Conservation (phyloP, 129 eudicot genomes). For the Chrysanthemum lavandulifolium region DNA sequence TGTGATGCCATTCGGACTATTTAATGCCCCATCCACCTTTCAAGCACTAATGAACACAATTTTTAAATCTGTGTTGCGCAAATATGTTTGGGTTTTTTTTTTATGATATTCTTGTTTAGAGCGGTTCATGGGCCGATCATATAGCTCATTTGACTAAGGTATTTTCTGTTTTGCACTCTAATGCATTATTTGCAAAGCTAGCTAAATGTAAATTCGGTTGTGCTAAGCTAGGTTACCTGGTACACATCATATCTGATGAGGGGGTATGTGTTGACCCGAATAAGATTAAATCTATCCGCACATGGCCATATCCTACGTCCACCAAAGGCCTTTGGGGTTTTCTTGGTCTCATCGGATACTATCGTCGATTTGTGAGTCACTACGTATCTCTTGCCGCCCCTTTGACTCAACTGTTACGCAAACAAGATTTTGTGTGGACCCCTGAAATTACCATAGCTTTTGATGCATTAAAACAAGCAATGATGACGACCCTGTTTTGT, state of each 20-base stretch:
- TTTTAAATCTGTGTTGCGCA: too few relatives aligned
- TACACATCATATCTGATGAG: background rate
- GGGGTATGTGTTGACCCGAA: background rate
- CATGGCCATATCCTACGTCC: background rate
- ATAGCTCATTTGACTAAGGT: too few relatives aligned
- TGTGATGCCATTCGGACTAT: too few relatives aligned
- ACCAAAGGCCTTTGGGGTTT: background rate
- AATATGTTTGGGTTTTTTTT: too few relatives aligned
- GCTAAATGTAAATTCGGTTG: background rate
- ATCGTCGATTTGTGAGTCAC: background rate
- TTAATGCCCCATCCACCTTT: too few relatives aligned
- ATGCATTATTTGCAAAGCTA: too few relatives aligned
- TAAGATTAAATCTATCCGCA: background rate
- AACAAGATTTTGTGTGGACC: background rate
- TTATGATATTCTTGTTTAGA: too few relatives aligned
- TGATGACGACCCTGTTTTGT: background rate
- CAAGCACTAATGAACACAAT: too few relatives aligned
- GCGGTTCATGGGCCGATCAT: too few relatives aligned
- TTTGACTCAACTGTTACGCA: background rate
- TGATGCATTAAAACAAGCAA: background rate
- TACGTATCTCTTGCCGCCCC: background rate
- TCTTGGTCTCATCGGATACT: background rate
- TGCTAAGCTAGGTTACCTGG: background rate
- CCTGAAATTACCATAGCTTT: background rate
- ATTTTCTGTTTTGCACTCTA: too few relatives aligned